Evolutionary conservation across 805 yeast genomes (phyloP).

Genomic region (Kuraishia piskuri): DNA sequence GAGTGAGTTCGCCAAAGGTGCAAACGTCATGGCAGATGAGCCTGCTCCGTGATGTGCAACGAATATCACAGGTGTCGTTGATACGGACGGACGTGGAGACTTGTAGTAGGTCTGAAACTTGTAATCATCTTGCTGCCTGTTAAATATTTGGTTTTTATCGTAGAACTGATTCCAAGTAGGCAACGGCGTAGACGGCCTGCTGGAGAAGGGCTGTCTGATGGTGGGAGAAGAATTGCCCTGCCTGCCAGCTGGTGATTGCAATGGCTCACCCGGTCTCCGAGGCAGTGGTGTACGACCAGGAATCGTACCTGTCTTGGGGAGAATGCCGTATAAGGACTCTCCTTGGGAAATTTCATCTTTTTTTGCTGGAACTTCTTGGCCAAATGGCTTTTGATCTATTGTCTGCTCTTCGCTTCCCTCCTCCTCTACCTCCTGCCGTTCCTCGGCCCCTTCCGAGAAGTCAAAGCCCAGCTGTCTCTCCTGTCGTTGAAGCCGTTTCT

Average conservation of each 20-base stretch:
- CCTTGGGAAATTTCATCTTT: not conserved
- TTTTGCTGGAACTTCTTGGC: not conserved
- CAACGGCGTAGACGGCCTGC: not conserved
- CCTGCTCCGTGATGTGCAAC: conserved; percentile 95
- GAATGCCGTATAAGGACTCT: too few relatives aligned
- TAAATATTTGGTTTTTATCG: not conserved
- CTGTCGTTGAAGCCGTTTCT: conserved; percentile 12
- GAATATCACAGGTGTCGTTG: conserved; percentile 43
- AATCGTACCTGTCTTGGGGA: too few relatives aligned
- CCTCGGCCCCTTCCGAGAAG: conserved; percentile 5
- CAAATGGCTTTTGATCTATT: not conserved
- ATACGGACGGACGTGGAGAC: conserved; percentile 30
- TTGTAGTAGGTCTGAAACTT: conserved; percentile 48
- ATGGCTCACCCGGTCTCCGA: too few relatives aligned
- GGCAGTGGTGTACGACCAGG: too few relatives aligned
- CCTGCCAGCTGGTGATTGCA: too few relatives aligned
- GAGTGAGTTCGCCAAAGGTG: conserved; percentile 38
- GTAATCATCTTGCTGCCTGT: conserved; percentile 14
- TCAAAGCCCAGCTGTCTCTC: conserved; percentile 15
- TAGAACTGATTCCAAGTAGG: not conserved
- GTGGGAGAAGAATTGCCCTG: too few relatives aligned
- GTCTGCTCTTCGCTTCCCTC: not conserved
- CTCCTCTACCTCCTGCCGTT: conserved; percentile 2
- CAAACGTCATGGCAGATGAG: conserved; percentile 75
- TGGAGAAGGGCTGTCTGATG: too few relatives aligned